These are phyloP conservation scores for Casaregolazyma suthepensis DNA, from an alignment of 1,139 yeast genomes.

Conservation along the genomic window DNA sequence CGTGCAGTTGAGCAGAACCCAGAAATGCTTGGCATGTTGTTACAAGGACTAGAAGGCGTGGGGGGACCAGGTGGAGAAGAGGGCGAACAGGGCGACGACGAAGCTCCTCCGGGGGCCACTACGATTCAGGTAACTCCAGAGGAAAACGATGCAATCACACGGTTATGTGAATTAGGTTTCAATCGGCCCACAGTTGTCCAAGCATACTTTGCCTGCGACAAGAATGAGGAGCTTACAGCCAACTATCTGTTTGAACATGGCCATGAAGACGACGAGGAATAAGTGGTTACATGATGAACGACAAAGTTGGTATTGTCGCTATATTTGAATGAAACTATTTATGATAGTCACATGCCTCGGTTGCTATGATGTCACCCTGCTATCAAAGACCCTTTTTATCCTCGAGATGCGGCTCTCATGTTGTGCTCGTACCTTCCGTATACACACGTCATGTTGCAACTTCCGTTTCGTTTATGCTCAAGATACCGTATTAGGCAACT, in stretches of 20 bases:
- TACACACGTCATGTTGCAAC: neutral
- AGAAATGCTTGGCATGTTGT: constrained; percentile 8
- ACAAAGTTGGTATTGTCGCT: neutral
- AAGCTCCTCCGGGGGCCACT: constrained; percentile 35
- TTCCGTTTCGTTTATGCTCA: neutral
- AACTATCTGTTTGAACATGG: constrained; percentile 64
- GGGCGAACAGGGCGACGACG: constrained; percentile 35
- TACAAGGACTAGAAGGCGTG: constrained; percentile 1
- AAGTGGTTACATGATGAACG: neutral
- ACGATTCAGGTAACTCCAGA: constrained; percentile 66
- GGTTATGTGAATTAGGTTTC: constrained; percentile 90
- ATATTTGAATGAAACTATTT: neutral
- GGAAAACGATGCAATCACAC: constrained; percentile 80
- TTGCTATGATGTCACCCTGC: neutral
- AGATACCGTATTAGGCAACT: neutral
- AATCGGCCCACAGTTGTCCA: constrained; percentile 83
- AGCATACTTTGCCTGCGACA: constrained; percentile 96
- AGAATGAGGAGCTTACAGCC: constrained; percentile 95
- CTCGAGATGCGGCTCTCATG: neutral
- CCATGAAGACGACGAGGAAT: constrained; percentile 25
- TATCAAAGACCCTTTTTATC: neutral
- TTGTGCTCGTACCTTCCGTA: neutral
- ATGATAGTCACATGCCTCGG: neutral
- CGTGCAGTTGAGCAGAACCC: constrained; percentile 8
- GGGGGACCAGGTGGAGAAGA: constrained; percentile 19